Evolutionary conservation across 495 filamentous ascomycete genomes (phyloP), one percentile per base, ranked within the genome.

Genomic region (Trichoderma gamsii): DNA sequence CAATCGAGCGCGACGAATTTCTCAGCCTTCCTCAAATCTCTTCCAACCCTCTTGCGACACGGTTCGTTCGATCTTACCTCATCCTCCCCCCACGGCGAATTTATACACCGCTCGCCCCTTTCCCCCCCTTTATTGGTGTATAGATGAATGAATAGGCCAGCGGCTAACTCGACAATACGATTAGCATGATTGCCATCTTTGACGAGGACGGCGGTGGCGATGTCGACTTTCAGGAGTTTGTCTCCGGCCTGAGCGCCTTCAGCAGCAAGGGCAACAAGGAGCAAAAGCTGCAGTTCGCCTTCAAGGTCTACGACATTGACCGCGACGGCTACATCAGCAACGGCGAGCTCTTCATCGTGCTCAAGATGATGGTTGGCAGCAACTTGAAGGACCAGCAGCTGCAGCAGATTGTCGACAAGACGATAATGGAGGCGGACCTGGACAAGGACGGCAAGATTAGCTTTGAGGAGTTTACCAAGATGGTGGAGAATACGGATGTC

Each of bases 301-400:
- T 99, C 86, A 96, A 97, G 79, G 95, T 99, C 63, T 99, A 99
- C 82, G 95, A 99, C 77, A 98, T 99, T 72, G 95, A 99, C 81
- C 89, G 95, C 38, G 95, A 99, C 80, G 95, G 96, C 6, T 99
- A 91, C 79, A 99, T 99, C 73, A 95, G 91, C 81, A 99, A 99
- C 79, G 95, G 95, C 69, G 95, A 99, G 82, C 84, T 99, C 56
- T 99, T 98, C 78, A 97, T 99, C 75, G 95, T 99, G 74, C 83
- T 99, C 71, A 99, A 99, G 88, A 99, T 99, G 95, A 99, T 99
- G 95, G 95, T 99, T 70, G 95, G 95, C 61, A 97, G 92, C 81
- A 99, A 99, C 80, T 80, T 99, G 75, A 99, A 99, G 86, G 96
- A 99, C 76, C 89, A 96, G 80, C 95, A 99, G 80, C 81, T 99